Base-by-base conservation (phyloP, 352 stramenopile species). In the Phytophthora pluvialis region DNA sequence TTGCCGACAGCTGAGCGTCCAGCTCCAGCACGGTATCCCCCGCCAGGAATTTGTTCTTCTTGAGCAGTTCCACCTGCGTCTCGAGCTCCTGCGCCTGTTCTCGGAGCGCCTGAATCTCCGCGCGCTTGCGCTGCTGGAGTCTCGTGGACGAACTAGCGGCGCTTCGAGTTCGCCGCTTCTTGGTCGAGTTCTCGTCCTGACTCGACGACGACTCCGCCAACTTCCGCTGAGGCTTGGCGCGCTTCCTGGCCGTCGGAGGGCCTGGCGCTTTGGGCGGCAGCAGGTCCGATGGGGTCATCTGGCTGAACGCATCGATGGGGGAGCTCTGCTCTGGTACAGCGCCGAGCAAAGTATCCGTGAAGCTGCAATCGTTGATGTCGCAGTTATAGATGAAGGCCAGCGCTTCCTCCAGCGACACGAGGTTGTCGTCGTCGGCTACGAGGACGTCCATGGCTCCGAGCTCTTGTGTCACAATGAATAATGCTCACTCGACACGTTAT, bases 321-420 rank as follows among this genome's bases (percentile, higher is more conserved):
- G 40, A 40, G 33, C 11, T 47, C 28, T 44, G 26, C 5, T 45
- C 4, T 7, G 33, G 4, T 2, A 28, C 53, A 3, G 4, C 9
- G 0, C 36, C 38, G 4, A 16, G 4, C 13, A 64, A 49, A 18
- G 38, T 46, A 4, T 67, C 56, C n/a, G 48, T 59, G 2, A 58
- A 36, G 4, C 21, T 44, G 2, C 53, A 5, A 4, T 62, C 48
- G 4, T 18, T 28, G 12, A 32, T 29, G 0, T 72, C 70, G 28
- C 29, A 67, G 38, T 40, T 28, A 38, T 77, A 64, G 38, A 77
- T 65, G 40, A 77, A 72, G 25, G 70, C 60, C 7, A 74, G 39
- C 7, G 61, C 55, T 43, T 75, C 61, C 16, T 75, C 61, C 2
- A 77, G 56, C 28, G 70, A 64, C 26, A 67, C 55, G 35, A 65